Conservation (phyloP, 768 basidiomycete genomes). For the Lenzites betulinus region DNA sequence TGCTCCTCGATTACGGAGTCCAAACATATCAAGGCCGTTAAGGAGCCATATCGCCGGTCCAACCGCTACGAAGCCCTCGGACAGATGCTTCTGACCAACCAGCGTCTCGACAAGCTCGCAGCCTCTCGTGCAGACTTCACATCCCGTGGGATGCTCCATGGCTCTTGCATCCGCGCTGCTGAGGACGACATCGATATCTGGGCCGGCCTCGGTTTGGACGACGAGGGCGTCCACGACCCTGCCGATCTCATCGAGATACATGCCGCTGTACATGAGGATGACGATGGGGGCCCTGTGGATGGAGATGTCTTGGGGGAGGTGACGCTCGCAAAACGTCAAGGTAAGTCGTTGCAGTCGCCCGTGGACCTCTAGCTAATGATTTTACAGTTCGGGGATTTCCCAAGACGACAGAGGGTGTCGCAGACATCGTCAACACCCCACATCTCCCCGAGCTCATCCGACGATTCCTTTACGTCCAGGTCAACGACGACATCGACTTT, state of each 20-base stretch:
- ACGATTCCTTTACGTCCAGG: not conserved
- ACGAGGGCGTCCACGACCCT: not conserved
- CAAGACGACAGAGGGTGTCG: not conserved
- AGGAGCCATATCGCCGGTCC: slow-evolving; percentile 29
- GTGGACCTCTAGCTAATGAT: not conserved
- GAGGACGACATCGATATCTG: not conserved
- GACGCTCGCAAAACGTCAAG: not conserved
- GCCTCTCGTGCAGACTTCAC: slow-evolving; percentile 24
- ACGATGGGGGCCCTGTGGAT: not conserved
- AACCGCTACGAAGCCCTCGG: slow-evolving; percentile 22
- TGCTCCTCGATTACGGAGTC: slow-evolving; percentile 33
- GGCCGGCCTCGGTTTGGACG: not conserved
- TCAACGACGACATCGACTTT: not conserved
- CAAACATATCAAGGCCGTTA: slow-evolving; percentile 31
- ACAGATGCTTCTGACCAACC: slow-evolving; percentile 29
- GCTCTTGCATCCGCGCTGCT: not conserved
- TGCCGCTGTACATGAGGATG: not conserved
- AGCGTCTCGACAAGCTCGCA: slow-evolving; percentile 30
- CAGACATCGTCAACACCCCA: not conserved
- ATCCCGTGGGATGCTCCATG: slow-evolving; percentile 20
- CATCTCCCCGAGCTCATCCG: not conserved
- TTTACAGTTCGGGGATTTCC: not conserved
- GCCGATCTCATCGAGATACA: not conserved
- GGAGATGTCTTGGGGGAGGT: not conserved
- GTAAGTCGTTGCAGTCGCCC: not conserved